Conservation (phyloP, 441 rosid genomes). For the Adansonia gregorii region DNA sequence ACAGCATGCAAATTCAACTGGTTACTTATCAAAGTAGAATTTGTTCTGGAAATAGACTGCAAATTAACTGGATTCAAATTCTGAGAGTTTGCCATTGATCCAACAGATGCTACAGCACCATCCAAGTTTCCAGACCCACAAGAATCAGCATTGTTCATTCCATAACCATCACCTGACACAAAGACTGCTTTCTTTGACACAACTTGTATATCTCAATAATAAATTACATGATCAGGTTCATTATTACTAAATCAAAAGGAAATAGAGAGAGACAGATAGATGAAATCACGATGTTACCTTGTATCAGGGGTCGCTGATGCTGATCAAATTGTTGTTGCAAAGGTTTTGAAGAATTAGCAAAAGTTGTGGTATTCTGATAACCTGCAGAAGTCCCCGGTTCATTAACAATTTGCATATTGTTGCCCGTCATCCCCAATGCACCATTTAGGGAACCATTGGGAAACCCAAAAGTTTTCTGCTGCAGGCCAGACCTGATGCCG, state of each 20-base stretch:
- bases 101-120: conserved; percentile 67
- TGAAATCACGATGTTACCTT: conserved; percentile 50
- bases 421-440: conserved; percentile 73
- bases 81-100: conserved; percentile 68
- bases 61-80: conserved; percentile 56
- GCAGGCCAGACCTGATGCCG: conserved; percentile 77
- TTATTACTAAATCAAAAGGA: conserved; percentile 4
- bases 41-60: conserved; percentile 66
- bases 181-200: conserved; percentile 20
- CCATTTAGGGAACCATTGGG: conserved; percentile 70
- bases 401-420: conserved; percentile 55
- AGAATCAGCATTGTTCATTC: conserved; percentile 62
- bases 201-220: conserved; percentile 16
- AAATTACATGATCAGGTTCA: conserved; percentile 21
- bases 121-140: conserved; percentile 71
- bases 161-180: conserved; percentile 89
- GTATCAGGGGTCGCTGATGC: conserved; percentile 67
- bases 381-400: conserved; percentile 69
- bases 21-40: conserved; percentile 55
- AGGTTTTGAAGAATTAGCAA: conserved; percentile 66
- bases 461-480: conserved; percentile 73
- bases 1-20: conserved; percentile 53
- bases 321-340: conserved; percentile 73
- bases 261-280: background rate
- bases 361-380: conserved; percentile 48